Base-by-base conservation (phyloP, 371 early-diverging fungal species). In the Rhizomucor pusillus region DNA sequence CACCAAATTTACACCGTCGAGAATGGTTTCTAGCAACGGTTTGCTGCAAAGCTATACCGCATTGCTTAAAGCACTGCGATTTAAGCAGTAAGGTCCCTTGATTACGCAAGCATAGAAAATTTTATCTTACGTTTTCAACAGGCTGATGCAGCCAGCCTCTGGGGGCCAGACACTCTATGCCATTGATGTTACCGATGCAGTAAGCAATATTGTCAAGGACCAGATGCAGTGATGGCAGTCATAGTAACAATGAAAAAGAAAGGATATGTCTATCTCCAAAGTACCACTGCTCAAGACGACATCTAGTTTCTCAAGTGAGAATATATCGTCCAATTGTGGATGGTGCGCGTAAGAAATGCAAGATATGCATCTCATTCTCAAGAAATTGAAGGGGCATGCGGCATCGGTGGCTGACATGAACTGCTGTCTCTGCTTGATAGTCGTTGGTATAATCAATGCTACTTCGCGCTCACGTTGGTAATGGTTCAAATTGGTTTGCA, bases 191-290 rank as follows among this genome's bases (percentile, higher is more conserved):
- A 20, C 24, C 33, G n/a, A 9, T 44, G 19, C 41, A 52, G 52
- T 52, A 52, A 2, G 13, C 41, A 12, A 43, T 43, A 52, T 18
- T n/a, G n/a, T n/a, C n/a, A n/a, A n/a, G n/a, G n/a, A n/a, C n/a
- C n/a, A n/a, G n/a, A n/a, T n/a, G n/a, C n/a, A n/a, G n/a, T n/a
- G n/a, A n/a, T n/a, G n/a, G n/a, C n/a, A n/a, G n/a, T n/a, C n/a
- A n/a, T n/a, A n/a, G n/a, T n/a, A n/a, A n/a, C n/a, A n/a, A n/a
- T n/a, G n/a, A n/a, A n/a, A n/a, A n/a, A 29, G 33, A 52, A 52
- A 52, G 56, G 56, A 55, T 39, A 55, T 48, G n/a, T 55, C 23
- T 10, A 55, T 22, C 5, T 3, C 34, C 24, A 55, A 41, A 11
- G 37, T n/a, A 6, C 56, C 56, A 14, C 40, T 19, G 18, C 41